Evolutionary conservation across 208 protist species (phyloP).

Genomic region (Leishmania tarentolae): DNA sequence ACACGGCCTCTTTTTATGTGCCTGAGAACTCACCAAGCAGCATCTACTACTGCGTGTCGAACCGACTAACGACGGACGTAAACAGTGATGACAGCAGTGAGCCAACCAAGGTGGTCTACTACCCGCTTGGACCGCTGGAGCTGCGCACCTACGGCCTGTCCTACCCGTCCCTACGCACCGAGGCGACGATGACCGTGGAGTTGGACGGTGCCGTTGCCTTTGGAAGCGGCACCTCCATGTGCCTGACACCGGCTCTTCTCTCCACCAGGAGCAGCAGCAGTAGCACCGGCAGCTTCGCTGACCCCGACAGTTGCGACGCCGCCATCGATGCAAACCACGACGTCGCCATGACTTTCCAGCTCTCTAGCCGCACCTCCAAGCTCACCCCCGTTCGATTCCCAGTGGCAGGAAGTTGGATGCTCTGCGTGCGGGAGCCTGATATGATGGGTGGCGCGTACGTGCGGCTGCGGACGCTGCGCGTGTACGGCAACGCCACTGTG

Average conservation of each 20-base stretch:
- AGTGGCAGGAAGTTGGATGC: conserved; percentile 40
- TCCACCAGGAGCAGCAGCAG: not conserved
- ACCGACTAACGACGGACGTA: conserved; percentile 28
- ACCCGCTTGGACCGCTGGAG: conserved; percentile 34
- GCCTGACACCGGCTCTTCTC: conserved; percentile 21
- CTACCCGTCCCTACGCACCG: conserved; percentile 46
- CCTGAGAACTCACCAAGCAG: conserved; percentile 33
- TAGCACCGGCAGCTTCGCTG: not conserved
- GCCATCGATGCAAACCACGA: conserved; percentile 14
- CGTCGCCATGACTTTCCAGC: conserved; percentile 29
- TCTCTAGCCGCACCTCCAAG: conserved; percentile 13
- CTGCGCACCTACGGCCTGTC: conserved; percentile 46
- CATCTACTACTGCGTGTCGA: conserved; percentile 59
- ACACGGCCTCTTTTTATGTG: conserved; percentile 41
- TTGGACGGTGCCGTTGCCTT: conserved; percentile 53
- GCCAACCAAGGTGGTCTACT: conserved; percentile 30
- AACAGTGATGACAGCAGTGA: conserved; percentile 19
- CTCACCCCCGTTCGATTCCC: conserved; percentile 41
- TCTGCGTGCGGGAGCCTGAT: conserved; percentile 49
- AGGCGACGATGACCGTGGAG: conserved; percentile 26
- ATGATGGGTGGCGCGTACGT: conserved; percentile 27
- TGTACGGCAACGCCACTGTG: conserved; percentile 50
- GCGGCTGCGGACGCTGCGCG: conserved; percentile 36
- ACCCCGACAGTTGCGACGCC: conserved; percentile 14
- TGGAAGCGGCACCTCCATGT: conserved; percentile 36